Percentiles rank a stretch among this genome's conserved stretches.
Evolutionary conservation across 148 eudicot genomes (phyloP).

Genomic region (Rhododendron ovatum): DNA sequence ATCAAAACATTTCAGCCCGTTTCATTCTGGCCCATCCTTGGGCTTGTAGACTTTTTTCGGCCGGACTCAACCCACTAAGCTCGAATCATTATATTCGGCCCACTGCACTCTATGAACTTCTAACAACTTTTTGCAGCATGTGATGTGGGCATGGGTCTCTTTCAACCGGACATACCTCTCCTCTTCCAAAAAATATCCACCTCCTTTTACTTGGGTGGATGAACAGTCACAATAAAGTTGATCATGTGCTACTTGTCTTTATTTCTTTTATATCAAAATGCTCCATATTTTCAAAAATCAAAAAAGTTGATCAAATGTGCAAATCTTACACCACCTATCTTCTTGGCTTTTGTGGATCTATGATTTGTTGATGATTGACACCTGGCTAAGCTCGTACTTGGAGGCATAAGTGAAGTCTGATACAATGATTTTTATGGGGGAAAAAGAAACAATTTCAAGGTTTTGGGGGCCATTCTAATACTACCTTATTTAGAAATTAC

Average conservation of each 20-base stretch:
- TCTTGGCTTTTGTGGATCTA: slow-evolving; percentile 14
- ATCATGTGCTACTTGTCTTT: not conserved
- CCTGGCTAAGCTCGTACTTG: slow-evolving; percentile 28
- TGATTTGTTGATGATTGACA: slow-evolving; percentile 57
- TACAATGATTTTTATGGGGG: not conserved
- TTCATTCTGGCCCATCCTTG: not conserved
- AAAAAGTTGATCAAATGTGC: not conserved
- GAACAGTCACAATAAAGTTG: not conserved
- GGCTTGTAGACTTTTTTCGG: not conserved
- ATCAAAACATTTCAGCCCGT: no score
- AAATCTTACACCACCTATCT: not conserved
- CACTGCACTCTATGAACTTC: not conserved
- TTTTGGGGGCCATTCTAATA: not conserved
- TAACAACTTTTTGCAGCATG: not conserved
- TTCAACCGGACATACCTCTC: not conserved
- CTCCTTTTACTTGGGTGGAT: not conserved
- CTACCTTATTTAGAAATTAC: not conserved
- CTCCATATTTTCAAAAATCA: not conserved
- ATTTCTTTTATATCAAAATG: no score
- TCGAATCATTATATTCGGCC: not conserved
- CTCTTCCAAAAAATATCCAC: not conserved
- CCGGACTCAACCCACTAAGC: not conserved
- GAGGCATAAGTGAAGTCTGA: not conserved
- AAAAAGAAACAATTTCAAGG: not conserved
- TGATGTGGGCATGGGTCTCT: not conserved